phyloP scores from a whole-genome alignment of 2,329 filamentous ascomycete genomes.

The Didymella sp. region DNA sequence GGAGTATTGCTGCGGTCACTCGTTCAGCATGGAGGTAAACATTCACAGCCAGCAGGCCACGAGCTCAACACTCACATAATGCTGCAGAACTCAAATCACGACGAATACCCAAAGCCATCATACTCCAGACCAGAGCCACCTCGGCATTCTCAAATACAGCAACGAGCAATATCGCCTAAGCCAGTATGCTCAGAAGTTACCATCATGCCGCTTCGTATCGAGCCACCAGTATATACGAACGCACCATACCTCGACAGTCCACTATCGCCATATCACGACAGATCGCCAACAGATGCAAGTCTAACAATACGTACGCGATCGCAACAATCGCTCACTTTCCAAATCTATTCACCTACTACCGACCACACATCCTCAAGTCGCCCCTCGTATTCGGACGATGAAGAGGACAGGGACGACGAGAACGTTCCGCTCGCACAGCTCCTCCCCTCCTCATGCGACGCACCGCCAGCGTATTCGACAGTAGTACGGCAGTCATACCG shows the following conservation, averaged over 20 bases:
- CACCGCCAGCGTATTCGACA: constrained; percentile 31
- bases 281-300: background rate
- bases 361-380: background rate
- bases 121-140: background rate
- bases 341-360: background rate
- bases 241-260: constrained; percentile 2
- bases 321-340: constrained; percentile 1
- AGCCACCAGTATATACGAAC: constrained; percentile 9
- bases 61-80: constrained; percentile 1
- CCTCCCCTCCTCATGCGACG: constrained; percentile 29
- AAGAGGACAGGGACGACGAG: constrained; percentile 19
- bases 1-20: background rate
- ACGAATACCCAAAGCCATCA: background rate
- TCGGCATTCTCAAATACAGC: background rate
- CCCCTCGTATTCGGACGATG: background rate
- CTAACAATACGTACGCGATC: background rate
- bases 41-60: background rate
- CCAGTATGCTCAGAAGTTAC: background rate
- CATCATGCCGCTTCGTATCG: background rate
- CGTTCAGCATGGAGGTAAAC: constrained; percentile 15
- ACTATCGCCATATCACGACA: constrained; percentile 20
- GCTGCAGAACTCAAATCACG: background rate
- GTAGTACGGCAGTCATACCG: constrained; percentile 32
- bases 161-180: background rate
- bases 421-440: constrained; percentile 35